phyloP scores from a whole-genome alignment of 495 filamentous ascomycete species.

The Aspergillus carlsbadensis region DNA sequence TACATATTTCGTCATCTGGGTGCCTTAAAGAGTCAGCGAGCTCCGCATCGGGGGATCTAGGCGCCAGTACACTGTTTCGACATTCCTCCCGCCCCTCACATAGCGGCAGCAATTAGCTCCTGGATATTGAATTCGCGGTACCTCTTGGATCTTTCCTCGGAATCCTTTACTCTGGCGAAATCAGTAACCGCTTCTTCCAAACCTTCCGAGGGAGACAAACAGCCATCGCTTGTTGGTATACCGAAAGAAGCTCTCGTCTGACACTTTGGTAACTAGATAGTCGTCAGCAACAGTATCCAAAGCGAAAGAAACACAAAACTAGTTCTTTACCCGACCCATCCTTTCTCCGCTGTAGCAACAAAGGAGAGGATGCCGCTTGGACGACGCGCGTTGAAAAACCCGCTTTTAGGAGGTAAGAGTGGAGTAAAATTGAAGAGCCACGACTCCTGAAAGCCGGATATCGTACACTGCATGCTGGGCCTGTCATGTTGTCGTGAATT shows the following conservation, averaged over 20 bases:
- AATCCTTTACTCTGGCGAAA: background rate
- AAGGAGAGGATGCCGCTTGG: background rate
- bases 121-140: background rate
- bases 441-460: too few species aligned
- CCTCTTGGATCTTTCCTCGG: background rate
- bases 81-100: background rate
- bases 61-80: background rate
- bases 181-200: background rate
- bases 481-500: too few species aligned
- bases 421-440: too few species aligned
- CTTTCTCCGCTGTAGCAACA: background rate
- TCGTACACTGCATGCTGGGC: too few species aligned
- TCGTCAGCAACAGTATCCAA: background rate
- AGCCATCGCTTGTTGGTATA: conserved; percentile 5
- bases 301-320: background rate
- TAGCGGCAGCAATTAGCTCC: background rate
- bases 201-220: background rate
- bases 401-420: background rate
- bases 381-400: background rate
- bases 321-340: background rate
- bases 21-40: background rate
- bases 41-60: background rate
- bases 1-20: background rate
- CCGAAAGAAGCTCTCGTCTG: background rate
- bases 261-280: background rate